These are phyloP conservation scores for Penicillium sp. DNA, from an alignment of 2,329 filamentous ascomycete genomes.

Conservation along the genomic window DNA sequence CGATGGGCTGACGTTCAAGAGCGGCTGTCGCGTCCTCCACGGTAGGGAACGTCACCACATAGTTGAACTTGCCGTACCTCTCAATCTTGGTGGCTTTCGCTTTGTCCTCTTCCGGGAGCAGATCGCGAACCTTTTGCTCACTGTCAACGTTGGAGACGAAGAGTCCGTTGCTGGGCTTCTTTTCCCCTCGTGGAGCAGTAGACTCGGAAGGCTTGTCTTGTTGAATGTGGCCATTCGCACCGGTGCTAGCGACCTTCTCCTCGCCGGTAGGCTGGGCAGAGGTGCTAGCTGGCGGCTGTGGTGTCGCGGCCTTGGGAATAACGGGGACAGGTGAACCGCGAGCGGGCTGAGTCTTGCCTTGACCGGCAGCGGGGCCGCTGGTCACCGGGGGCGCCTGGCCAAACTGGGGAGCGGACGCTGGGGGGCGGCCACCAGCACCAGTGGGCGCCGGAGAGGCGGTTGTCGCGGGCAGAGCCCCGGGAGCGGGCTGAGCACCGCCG, in stretches of 20 bases:
- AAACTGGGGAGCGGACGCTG: conserved; percentile 35
- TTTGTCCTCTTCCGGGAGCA: conserved; percentile 78
- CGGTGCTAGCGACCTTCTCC: conserved; percentile 47
- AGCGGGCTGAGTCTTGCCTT: conserved; percentile 28
- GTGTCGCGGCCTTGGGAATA: conserved; percentile 36
- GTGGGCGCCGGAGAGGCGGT: conserved; percentile 34
- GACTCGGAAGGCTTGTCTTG: conserved; percentile 38
- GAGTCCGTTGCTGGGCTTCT: conserved; percentile 69
- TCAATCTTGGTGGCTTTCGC: conserved; percentile 72
- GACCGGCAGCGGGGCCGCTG: conserved; percentile 23
- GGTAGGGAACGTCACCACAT: conserved; percentile 77
- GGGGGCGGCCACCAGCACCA: conserved; percentile 32
- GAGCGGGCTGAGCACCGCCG: conserved; percentile 27
- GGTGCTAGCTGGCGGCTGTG: conserved; percentile 32
- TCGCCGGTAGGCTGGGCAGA: conserved; percentile 39
- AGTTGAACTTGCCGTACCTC: conserved; percentile 61
- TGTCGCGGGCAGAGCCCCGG: conserved; percentile 25
- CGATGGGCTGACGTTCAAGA: conserved; percentile 65
- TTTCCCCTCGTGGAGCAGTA: conserved; percentile 54
- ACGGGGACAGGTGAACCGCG: conserved; percentile 39
- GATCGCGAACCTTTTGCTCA: conserved; percentile 72
- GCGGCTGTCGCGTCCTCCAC: conserved; percentile 74
- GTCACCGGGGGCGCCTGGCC: conserved; percentile 36
- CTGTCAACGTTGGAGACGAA: conserved; percentile 83
- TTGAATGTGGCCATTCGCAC: conserved; percentile 48